These are phyloP conservation scores for Zygosaccharomyces pseudorouxii DNA, from an alignment of 805 yeast species.

Conservation along the genomic window DNA sequence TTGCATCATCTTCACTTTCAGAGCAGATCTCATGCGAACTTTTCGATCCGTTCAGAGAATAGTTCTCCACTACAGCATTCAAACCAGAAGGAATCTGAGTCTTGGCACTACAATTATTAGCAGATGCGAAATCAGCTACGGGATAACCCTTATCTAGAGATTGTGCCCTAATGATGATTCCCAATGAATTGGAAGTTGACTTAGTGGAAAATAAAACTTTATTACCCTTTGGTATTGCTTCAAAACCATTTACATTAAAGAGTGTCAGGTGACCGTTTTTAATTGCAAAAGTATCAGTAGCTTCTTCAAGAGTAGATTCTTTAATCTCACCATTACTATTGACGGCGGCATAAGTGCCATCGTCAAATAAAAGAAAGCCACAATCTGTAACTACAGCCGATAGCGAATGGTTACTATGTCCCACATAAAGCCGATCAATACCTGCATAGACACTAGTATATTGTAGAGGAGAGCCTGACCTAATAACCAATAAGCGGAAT, in stretches of 20 bases:
- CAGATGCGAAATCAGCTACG: slow-evolving; percentile 4
- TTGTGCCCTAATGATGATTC: slow-evolving; percentile 20
- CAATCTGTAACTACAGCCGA: slow-evolving; percentile 32
- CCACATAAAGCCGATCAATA: slow-evolving; percentile 21
- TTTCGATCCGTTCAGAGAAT: background rate
- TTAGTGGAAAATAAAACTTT: slow-evolving; percentile 27
- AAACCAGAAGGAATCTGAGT: background rate
- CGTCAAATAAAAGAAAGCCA: slow-evolving; percentile 31
- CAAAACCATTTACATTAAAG: slow-evolving; percentile 36
- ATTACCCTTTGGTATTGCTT: slow-evolving; percentile 37
- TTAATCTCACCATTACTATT: slow-evolving; percentile 20
- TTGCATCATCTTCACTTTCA: background rate
- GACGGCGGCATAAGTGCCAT: slow-evolving; percentile 32
- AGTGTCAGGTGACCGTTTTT: slow-evolving; percentile 37
- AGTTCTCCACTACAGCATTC: background rate
- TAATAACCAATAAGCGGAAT: slow-evolving; percentile 35
- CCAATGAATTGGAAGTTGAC: slow-evolving; percentile 23
- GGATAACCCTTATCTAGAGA: slow-evolving; percentile 9
- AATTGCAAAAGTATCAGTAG: slow-evolving; percentile 39
- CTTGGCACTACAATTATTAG: background rate
- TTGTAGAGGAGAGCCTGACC: slow-evolving; percentile 37
- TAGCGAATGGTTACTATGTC: slow-evolving; percentile 15
- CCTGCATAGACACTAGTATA: slow-evolving; percentile 22
- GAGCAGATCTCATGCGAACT: background rate
- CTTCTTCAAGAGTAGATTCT: slow-evolving; percentile 24